A percentile compares a stretch with the other conserved stretches of the same genome.
Evolutionary conservation across 495 filamentous ascomycete species (phyloP).

Genomic region (Aspergillus cavernicola): DNA sequence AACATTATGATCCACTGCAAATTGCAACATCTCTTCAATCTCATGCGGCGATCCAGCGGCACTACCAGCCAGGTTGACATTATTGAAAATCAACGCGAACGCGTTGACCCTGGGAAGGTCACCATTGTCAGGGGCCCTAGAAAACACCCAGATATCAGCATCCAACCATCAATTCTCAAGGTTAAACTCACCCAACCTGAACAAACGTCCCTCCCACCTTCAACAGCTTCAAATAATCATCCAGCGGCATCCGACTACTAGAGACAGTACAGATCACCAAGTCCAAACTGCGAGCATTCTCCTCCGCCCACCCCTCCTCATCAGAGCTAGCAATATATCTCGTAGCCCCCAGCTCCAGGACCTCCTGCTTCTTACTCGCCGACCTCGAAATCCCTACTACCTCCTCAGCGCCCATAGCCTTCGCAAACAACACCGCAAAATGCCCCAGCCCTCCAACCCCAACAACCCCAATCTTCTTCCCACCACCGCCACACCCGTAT

Average conservation of each 20-base stretch:
- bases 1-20: conserved; percentile 65
- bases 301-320: conserved; percentile 61
- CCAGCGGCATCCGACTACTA: conserved; percentile 59
- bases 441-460: conserved; percentile 75
- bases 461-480: conserved; percentile 71
- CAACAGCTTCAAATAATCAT: conserved; percentile 60
- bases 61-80: conserved; percentile 59
- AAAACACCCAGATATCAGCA: too few species aligned
- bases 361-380: conserved; percentile 60
- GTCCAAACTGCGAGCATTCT: conserved; percentile 58
- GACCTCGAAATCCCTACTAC: conserved; percentile 70
- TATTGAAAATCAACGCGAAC: conserved; percentile 43
- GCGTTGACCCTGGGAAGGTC: too few species aligned
- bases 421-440: conserved; percentile 50
- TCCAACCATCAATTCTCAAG: too few species aligned
- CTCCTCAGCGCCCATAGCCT: conserved; percentile 62
- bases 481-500: conserved; percentile 61
- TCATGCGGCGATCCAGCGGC: conserved; percentile 62
- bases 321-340: conserved; percentile 74
- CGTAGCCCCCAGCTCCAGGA: conserved; percentile 48
- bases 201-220: conserved; percentile 61
- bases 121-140: conserved; percentile 59
- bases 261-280: conserved; percentile 72
- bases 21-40: conserved; percentile 70
- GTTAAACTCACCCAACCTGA: too few species aligned